phyloP scores from a whole-genome alignment of 169 alveolate species.

The Amoebophrya sp. region DNA sequence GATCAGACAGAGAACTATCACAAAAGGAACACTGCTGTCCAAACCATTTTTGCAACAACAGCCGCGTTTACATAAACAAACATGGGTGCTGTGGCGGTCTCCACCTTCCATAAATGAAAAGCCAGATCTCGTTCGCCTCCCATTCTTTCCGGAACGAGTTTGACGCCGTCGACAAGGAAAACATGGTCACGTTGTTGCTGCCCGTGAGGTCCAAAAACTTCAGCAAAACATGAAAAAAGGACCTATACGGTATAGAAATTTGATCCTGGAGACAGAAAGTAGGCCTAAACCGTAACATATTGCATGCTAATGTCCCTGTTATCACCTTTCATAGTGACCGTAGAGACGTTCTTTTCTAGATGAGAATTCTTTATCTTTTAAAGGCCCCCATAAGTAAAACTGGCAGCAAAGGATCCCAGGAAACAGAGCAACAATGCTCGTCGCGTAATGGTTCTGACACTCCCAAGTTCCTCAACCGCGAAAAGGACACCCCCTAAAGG shows the following conservation, averaged over 20 bases:
- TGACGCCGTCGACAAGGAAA: conserved; percentile 36
- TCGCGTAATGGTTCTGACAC: conserved; percentile 29
- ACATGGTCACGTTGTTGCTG: conserved; percentile 32
- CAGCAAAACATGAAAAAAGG: neutral
- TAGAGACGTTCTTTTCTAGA: neutral
- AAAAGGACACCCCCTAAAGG: conserved; percentile 62
- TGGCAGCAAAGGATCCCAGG: conserved; percentile 34
- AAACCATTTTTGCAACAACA: no score
- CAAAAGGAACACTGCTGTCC: conserved; percentile 35
- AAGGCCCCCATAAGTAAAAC: neutral
- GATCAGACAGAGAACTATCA: neutral
- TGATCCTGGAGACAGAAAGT: neutral
- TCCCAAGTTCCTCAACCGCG: conserved; percentile 54
- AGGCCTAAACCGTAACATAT: neutral
- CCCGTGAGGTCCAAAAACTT: neutral
- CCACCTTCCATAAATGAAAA: conserved; percentile 31
- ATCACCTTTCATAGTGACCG: no score
- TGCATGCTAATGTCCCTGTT: conserved; percentile 24
- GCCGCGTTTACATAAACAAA: neutral
- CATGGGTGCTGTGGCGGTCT: neutral
- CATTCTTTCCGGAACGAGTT: conserved; percentile 26
- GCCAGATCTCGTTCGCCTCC: conserved; percentile 37
- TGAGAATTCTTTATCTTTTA: neutral
- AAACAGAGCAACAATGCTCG: conserved; percentile 39
- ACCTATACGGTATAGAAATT: neutral